Percentiles rank a stretch among this genome's conserved stretches.
These are phyloP conservation scores for Fusarium palustre DNA, from an alignment of 2,329 filamentous ascomycete genomes.

Conservation along the genomic window DNA sequence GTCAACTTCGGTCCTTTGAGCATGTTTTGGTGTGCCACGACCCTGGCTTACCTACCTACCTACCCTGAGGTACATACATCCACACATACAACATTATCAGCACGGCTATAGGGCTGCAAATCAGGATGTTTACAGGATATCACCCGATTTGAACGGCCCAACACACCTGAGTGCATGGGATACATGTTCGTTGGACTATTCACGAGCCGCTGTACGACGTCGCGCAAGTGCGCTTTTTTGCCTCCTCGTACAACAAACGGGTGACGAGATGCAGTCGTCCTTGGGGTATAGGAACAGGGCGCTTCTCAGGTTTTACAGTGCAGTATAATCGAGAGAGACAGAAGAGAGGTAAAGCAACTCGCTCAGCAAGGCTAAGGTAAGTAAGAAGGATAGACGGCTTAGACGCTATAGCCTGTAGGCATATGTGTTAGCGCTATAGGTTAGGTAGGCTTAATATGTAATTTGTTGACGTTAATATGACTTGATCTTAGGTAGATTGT, in stretches of 20 bases:
- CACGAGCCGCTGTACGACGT: conserved; percentile 43
- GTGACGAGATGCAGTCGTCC: conserved; percentile 20
- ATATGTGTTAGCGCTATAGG: conserved; percentile 22
- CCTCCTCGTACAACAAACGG: conserved; percentile 17
- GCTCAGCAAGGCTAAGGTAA: conserved; percentile 40
- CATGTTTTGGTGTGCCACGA: conserved; percentile 25
- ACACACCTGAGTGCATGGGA: not conserved
- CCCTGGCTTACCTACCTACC: conserved; percentile 29
- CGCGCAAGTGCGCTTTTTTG: conserved; percentile 34
- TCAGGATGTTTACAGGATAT: conserved; percentile 14
- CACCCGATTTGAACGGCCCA: not conserved
- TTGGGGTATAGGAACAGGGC: conserved; percentile 21
- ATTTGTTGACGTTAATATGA: not conserved
- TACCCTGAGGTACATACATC: not conserved
- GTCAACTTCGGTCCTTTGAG: conserved; percentile 27
- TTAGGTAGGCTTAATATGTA: not conserved
- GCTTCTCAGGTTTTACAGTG: conserved; percentile 33
- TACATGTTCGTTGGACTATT: conserved; percentile 25
- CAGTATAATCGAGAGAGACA: conserved; percentile 9
- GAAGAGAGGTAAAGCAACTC: conserved; percentile 44
- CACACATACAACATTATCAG: conserved; percentile 6
- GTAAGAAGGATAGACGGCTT: conserved; percentile 42
- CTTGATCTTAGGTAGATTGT: conserved; percentile 3
- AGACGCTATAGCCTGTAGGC: conserved; percentile 35
- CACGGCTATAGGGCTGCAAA: conserved; percentile 40